Conservation (phyloP, 2,329 filamentous ascomycete species). For the Penicillium sp. region DNA sequence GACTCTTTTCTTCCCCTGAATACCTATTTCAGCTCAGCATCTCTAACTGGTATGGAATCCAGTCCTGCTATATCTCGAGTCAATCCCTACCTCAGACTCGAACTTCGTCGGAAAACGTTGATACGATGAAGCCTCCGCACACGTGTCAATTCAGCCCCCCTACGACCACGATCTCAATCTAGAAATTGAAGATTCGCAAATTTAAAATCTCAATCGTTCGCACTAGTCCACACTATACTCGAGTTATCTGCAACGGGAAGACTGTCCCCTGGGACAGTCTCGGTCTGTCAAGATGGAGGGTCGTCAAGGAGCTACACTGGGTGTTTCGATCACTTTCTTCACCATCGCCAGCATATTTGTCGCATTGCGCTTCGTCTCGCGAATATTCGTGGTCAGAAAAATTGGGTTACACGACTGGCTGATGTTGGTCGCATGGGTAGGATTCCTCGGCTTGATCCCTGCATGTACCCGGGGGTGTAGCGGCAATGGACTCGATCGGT, state of each 20-base stretch:
- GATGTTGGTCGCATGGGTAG: constrained; percentile 74
- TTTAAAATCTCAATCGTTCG: background rate
- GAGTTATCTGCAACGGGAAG: background rate
- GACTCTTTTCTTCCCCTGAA: background rate
- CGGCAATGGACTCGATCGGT: background rate
- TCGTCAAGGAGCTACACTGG: constrained; percentile 41
- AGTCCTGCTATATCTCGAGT: background rate
- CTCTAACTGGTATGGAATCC: background rate
- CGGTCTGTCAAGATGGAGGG: constrained; percentile 28
- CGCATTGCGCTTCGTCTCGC: constrained; percentile 68
- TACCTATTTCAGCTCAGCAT: background rate
- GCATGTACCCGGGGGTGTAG: constrained; percentile 14
- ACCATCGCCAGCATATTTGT: constrained; percentile 73
- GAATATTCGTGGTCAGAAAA: constrained; percentile 69
- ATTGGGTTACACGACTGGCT: constrained; percentile 76
- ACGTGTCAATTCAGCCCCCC: background rate
- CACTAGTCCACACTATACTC: background rate
- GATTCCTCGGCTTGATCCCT: constrained; percentile 8
- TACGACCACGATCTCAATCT: background rate
- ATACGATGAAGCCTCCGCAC: constrained; percentile 7
- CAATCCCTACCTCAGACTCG: background rate
- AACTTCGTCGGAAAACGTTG: background rate
- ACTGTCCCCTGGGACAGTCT: constrained; percentile 3
- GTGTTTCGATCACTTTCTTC: constrained; percentile 51
- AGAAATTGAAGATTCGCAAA: background rate